Evolutionary conservation across 805 yeast species (phyloP), one percentile per base, ranked within the genome.

Genomic region (Candida quercuum): DNA sequence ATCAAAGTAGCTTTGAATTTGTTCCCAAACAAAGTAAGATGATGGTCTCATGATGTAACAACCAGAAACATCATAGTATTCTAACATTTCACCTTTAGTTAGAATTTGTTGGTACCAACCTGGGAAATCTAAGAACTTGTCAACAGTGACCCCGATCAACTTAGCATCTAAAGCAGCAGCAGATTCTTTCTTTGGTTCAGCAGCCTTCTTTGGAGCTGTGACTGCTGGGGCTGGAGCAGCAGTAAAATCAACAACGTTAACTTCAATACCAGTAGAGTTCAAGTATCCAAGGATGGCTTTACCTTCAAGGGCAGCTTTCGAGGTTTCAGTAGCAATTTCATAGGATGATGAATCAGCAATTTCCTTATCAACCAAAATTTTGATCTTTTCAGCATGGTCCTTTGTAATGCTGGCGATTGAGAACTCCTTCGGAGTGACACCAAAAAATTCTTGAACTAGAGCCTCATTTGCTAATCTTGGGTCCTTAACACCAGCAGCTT

Each of bases 41-140:
- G 89, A 85, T 39, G 99, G 99, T 67, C 97, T 83, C 73, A 93
- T 71, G 56, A 93, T 93, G 65, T 93, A 93, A 72, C 99, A 93
- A 53, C 99, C 99, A 36, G 97, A 88, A 36, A 93, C 98, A 60
- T 94, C 99, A 60, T 93, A 93, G 72, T 93, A 93, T 62, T 94
- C 99, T 55, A 93, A 74, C 96, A 94, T 86, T 66, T 93, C 99
- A 66, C 96, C 95, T 68, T 93, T 93, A 56, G 94, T 85, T 49
- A 89, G 74, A 42, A 94, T 82, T 71, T 93, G 99, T 54, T 89
- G 89, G 70, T 93, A 93, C 99, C 99, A 93, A 37, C 88, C 79
- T 45, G 99, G 80, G 72, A 93, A 93, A 61, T 93, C 99, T 54
- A 78, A 71, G 46, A 79, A 76, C 67, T 93, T 93, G 64, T 87